Base-by-base conservation (phyloP, 208 protist genomes). In the Trypanosoma boissoni region DNA sequence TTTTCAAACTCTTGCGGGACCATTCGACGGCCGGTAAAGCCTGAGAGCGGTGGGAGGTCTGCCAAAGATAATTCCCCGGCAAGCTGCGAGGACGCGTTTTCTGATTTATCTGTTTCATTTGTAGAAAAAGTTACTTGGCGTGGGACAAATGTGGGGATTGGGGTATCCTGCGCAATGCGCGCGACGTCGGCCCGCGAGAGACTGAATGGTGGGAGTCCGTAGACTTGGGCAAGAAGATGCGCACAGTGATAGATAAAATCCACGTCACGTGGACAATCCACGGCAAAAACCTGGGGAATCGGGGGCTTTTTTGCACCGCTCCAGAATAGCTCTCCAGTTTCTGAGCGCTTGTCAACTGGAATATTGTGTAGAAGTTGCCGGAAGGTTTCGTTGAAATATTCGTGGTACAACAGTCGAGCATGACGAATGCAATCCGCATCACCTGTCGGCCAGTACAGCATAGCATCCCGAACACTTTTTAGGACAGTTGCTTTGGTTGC, bases 361-460 rank as follows among this genome's bases (percentile, higher is more conserved):
- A 99, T 98, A 74, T 97, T 98, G 72, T 92, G 88, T 27, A 99
- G 87, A 21, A 99, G 85, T 78, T 99, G 96, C 34, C 76, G 52
- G 63, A 99, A 99, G 26, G 79, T 74, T 44, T 98, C 82, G 70
- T 91, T 76, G 72, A 98, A 99, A 36, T 93, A 83, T 43, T 98
- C 84, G 72, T 99, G 83, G 70, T 98, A 99, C 21, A 93, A 60
- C 0, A 88, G 53, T 26, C 97, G 85, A 18, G 98, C 98, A 78
- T 94, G 96, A 14, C 64, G 59, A 8, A 99, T 78, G 73, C 98
- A 99, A 67, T 99, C 88, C 24, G 88, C 69, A 21, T 96, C 96
- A 29, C 69, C 87, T 14, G 41, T 31, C 8, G 95, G 94, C 72
- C 85, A 85, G 16, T 87, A 70, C 20, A 48, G n/a, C 6, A 98